Conservation (phyloP, 345 rosid genomes). For the Gynandropsis gynandra region DNA sequence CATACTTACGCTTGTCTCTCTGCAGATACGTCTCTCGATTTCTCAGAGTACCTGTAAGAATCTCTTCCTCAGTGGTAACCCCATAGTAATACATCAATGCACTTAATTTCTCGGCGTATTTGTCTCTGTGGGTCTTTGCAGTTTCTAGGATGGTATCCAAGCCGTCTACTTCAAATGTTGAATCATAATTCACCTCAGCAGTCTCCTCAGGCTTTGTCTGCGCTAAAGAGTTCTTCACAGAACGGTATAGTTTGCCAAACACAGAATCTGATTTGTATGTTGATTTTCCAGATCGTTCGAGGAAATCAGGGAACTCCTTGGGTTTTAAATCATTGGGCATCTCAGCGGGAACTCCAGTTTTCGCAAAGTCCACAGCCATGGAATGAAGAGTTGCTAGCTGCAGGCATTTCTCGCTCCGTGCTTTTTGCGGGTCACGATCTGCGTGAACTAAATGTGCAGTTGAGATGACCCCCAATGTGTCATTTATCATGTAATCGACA, state of each 20-base stretch:
- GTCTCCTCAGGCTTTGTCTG: conserved; percentile 29
- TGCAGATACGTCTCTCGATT: conserved; percentile 50
- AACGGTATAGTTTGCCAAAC: conserved; percentile 79
- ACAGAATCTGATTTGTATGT: conserved; percentile 51
- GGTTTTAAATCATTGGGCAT: conserved; percentile 81
- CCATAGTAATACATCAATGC: conserved; percentile 59
- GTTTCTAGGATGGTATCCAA: conserved; percentile 39
- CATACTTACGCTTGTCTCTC: conserved; percentile 67
- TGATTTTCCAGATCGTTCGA: conserved; percentile 62
- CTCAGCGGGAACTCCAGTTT: conserved; percentile 91
- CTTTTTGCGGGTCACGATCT: conserved; percentile 67
- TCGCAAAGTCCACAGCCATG: conserved; percentile 90
- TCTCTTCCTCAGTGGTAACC: conserved; percentile 67
- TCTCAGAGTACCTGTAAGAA: conserved; percentile 70
- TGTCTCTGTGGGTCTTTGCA: conserved; percentile 46
- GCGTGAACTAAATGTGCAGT: conserved; percentile 90
- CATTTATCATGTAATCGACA: conserved; percentile 84
- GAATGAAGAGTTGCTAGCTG: conserved; percentile 85
- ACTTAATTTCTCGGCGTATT: conserved; percentile 56
- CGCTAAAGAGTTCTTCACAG: conserved; percentile 27
- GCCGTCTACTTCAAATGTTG: conserved; percentile 61
- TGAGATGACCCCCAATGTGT: conserved; percentile 83
- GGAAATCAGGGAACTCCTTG: conserved; percentile 79
- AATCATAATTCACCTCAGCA: conserved; percentile 41
- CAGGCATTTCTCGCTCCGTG: conserved; percentile 61